Base-by-base conservation (phyloP, 2,329 filamentous ascomycete species). In the Blumeria hordei region DNA sequence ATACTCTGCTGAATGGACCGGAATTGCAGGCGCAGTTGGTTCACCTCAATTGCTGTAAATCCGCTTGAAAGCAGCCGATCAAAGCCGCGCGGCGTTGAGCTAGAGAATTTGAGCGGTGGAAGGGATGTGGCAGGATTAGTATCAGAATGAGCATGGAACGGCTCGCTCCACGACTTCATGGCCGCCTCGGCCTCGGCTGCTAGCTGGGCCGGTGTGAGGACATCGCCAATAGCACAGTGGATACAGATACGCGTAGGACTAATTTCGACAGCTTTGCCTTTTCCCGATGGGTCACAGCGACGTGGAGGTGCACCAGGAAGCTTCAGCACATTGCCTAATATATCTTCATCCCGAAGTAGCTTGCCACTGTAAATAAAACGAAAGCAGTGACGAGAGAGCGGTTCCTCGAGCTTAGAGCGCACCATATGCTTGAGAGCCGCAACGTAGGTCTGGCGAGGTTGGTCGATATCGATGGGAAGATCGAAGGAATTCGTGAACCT, bases 311-410 rank as follows among this genome's bases (percentile, higher is more conserved):
- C 74, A 0, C 76, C 71, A 0, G 78, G 74, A 0, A 83, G 69
- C 57, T 77, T 79, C 50, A 96, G 72, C 1, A 82, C 83, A 37
- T 74, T 69, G 57, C 77, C 74, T 32, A 98, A 73, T 6, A 84
- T 75, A 9, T 77, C 74, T 37, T 72, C 69, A 66, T 95, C 88
- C 60, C 81, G 75, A 53, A 96, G 80, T 57, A 94, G 83, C 64
- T 85, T 88, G 58, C 92, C 92, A 53, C 85, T 78, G 67, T 94
- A 81, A 66, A 96, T 95, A 59, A 98, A 79, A 57, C 90, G 86
- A 35, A 96, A 77, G 37, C 87, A 83, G 58, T 78, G 80, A 44
- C 76, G 72, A 12, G 80, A 76, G 59, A 80, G 74, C 36, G 76
- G 69, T 36, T 70, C 64, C 6, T 81, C 74, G 21, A 95, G 77